A percentile compares a stretch with the other conserved stretches of the same genome.
Evolutionary conservation across 257 asterid species (phyloP).

Genomic region (Forsythia suspensa): DNA sequence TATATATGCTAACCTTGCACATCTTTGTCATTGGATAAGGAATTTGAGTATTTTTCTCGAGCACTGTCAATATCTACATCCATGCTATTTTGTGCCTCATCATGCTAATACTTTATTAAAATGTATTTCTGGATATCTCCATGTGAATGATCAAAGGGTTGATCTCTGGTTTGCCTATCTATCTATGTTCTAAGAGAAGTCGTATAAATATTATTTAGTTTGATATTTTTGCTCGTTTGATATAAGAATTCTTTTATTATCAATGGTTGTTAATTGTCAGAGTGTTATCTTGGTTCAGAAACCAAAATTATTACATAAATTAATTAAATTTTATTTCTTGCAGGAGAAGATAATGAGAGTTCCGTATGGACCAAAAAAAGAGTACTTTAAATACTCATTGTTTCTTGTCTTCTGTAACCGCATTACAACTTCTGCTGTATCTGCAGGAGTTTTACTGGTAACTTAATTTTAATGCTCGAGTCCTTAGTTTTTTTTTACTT

Average conservation of each 20-base stretch:
- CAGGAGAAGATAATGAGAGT: slow-evolving; percentile 99
- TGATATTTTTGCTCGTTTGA: neutral
- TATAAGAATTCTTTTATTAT: slow-evolving; percentile 9
- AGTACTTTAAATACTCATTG: slow-evolving; percentile 74
- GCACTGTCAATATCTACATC: neutral
- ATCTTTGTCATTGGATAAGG: neutral
- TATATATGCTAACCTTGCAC: neutral
- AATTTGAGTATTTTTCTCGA: neutral
- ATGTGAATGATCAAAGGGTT: neutral
- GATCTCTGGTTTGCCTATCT: neutral
- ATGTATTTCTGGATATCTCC: neutral
- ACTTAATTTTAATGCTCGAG: slow-evolving; percentile 18
- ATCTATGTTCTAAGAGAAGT: neutral
- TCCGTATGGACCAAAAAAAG: slow-evolving; percentile 87
- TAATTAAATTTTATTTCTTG: slow-evolving; percentile 29
- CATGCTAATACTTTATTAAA: neutral
- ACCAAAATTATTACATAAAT: slow-evolving; percentile 2
- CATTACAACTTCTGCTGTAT: slow-evolving; percentile 87
- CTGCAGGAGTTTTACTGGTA: slow-evolving; percentile 88
- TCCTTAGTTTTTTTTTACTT: slow-evolving; percentile 19
- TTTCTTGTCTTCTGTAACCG: slow-evolving; percentile 99
- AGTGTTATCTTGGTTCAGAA: neutral
- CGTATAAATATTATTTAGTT: neutral
- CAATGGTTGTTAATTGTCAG: neutral
- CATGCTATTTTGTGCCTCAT: neutral